Percentiles rank a stretch among this genome's conserved stretches.
Conservation (phyloP, 768 basidiomycete species). For the Mycena galericulata region DNA sequence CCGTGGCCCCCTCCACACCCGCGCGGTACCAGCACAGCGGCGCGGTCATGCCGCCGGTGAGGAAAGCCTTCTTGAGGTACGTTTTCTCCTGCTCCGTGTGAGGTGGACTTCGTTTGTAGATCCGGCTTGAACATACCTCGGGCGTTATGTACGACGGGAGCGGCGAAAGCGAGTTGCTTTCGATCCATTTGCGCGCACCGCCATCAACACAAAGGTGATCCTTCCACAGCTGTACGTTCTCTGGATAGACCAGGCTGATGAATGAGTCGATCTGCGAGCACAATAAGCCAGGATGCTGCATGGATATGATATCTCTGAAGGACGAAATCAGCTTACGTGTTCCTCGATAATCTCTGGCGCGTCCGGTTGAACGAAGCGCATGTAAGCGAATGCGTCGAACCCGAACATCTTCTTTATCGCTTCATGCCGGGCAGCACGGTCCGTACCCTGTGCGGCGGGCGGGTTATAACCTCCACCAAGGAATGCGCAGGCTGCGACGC, state of each 20-base stretch:
- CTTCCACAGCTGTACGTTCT: conserved; percentile 50
- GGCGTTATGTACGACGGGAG: conserved; percentile 45
- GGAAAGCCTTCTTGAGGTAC: conserved; percentile 23
- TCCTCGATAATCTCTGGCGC: conserved; percentile 50
- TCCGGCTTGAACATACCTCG: conserved; percentile 40
- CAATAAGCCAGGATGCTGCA: neutral
- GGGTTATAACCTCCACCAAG: conserved; percentile 50
- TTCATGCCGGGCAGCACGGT: conserved; percentile 31
- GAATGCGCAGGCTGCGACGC: too few relatives aligned
- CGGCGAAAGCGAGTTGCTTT: conserved; percentile 41
- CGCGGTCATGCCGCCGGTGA: too few relatives aligned
- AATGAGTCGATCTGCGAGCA: conserved; percentile 55
- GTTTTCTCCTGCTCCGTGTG: conserved; percentile 41
- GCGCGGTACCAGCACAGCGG: conserved; percentile 53
- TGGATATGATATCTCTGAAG: too few relatives aligned
- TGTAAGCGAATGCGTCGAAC: conserved; percentile 17
- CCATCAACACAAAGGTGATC: conserved; percentile 52
- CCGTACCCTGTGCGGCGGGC: conserved; percentile 37
- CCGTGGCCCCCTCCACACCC: conserved; percentile 39
- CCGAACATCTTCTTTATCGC: conserved; percentile 1
- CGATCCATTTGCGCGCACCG: conserved; percentile 49
- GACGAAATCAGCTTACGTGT: conserved; percentile 42
- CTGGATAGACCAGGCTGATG: too few relatives aligned
- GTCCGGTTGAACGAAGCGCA: conserved; percentile 40
- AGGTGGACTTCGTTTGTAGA: neutral